These are phyloP conservation scores for Paramarasmius palmivorus DNA, from an alignment of 1,284 basidiomycete species.

Conservation along the genomic window DNA sequence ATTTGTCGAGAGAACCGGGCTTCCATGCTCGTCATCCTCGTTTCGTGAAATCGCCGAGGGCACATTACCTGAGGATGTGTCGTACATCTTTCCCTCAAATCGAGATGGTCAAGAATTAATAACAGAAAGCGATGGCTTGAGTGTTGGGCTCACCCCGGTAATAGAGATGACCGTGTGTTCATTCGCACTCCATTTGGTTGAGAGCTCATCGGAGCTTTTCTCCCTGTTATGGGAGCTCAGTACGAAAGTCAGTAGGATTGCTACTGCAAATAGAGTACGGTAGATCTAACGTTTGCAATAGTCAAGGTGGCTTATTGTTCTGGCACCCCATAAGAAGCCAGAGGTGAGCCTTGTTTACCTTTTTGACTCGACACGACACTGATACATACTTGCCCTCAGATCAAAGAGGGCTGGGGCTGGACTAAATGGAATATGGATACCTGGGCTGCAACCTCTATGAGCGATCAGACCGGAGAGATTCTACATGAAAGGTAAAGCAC, in stretches of 20 bases:
- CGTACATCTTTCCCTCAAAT: slow-evolving; percentile 15
- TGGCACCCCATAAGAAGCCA: slow-evolving; percentile 77
- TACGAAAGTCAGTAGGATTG: slow-evolving; percentile 35
- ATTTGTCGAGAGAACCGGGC: slow-evolving; percentile 45
- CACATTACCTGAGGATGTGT: slow-evolving; percentile 35
- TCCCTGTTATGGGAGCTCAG: slow-evolving; percentile 65
- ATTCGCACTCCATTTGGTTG: slow-evolving; percentile 72
- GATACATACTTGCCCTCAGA: slow-evolving; percentile 35
- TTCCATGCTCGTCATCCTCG: slow-evolving; percentile 48
- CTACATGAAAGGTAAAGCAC: slow-evolving; percentile 53
- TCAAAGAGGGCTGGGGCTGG: slow-evolving; percentile 78
- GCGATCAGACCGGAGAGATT: slow-evolving; percentile 44
- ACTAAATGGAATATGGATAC: slow-evolving; percentile 61
- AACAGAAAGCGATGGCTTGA: background rate
- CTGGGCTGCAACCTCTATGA: slow-evolving; percentile 50
- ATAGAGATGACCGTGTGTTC: slow-evolving; percentile 71
- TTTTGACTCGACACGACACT: background rate
- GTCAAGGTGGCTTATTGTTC: slow-evolving; percentile 61
- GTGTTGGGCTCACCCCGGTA: background rate
- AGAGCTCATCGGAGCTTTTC: slow-evolving; percentile 61
- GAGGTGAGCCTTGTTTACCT: slow-evolving; percentile 41
- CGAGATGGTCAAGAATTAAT: slow-evolving; percentile 9
- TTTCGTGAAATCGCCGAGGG: slow-evolving; percentile 57
- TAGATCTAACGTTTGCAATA: background rate
- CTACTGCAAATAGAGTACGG: background rate